These are phyloP conservation scores for Dinochytrium kinnereticum DNA, from an alignment of 371 early-diverging fungal species.

Conservation along the genomic window DNA sequence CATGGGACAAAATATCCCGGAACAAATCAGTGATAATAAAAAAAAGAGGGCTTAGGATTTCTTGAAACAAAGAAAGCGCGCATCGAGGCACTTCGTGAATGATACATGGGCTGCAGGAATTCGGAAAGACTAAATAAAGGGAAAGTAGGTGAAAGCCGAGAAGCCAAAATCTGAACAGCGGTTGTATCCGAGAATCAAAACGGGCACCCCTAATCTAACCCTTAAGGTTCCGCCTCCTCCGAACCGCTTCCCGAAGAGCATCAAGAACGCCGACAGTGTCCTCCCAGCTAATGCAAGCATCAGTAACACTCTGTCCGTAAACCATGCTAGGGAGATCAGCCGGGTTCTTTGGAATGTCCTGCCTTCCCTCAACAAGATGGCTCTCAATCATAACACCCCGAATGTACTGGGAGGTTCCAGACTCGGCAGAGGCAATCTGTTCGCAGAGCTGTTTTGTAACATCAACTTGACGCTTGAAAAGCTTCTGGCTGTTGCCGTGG, in stretches of 20 bases:
- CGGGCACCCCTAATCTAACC: too few relatives aligned
- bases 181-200: too few relatives aligned
- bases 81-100: too few relatives aligned
- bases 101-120: too few relatives aligned
- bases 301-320: slow-evolving; percentile 79
- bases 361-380: slow-evolving; percentile 78
- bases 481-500: slow-evolving; percentile 85
- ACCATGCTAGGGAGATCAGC: slow-evolving; percentile 46
- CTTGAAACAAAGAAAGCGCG: too few relatives aligned
- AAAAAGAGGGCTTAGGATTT: too few relatives aligned
- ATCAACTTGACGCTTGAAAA: slow-evolving; percentile 77
- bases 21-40: too few relatives aligned
- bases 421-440: slow-evolving; percentile 60
- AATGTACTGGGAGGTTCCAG: slow-evolving; percentile 69
- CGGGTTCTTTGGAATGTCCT: slow-evolving; percentile 41
- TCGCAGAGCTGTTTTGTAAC: slow-evolving; percentile 74
- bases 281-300: slow-evolving; percentile 82
- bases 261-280: slow-evolving; percentile 72
- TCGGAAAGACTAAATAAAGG: too few relatives aligned
- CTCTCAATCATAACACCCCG: slow-evolving; percentile 95
- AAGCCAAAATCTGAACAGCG: too few relatives aligned
- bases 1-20: too few relatives aligned
- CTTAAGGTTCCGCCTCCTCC: slow-evolving; percentile 54
- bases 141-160: too few relatives aligned
- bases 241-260: slow-evolving; percentile 68